phyloP scores from a whole-genome alignment of 371 early-diverging fungal genomes.

The Choanephora cucurbitarum region DNA sequence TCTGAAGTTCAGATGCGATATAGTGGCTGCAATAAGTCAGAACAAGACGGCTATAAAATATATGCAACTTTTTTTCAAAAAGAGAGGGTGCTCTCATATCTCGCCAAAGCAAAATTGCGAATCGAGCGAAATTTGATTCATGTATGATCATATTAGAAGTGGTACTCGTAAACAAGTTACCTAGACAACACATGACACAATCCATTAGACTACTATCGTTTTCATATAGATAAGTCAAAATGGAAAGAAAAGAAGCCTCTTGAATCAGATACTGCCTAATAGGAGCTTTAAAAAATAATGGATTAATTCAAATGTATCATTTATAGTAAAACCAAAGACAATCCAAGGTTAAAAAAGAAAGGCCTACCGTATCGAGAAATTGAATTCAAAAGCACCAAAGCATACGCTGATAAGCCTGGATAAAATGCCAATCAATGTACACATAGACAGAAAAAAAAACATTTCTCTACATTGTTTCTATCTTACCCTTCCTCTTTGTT shows the following conservation, averaged over 20 bases:
- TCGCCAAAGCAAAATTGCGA: slow-evolving; percentile 37
- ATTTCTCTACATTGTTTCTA: too few species aligned
- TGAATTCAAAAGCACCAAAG: slow-evolving; percentile 34
- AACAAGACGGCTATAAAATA: slow-evolving; percentile 40
- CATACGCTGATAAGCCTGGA: slow-evolving; percentile 38
- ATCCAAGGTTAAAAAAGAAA: not conserved
- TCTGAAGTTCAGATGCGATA: slow-evolving; percentile 1
- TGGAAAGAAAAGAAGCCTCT: slow-evolving; percentile 35
- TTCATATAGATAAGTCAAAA: slow-evolving; percentile 40
- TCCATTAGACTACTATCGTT: slow-evolving; percentile 31
- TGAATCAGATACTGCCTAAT: slow-evolving; percentile 36
- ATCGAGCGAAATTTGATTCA: slow-evolving; percentile 22
- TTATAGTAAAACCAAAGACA: too few species aligned
- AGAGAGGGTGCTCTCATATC: slow-evolving; percentile 15
- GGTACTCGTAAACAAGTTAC: slow-evolving; percentile 23
- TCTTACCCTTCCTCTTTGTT: not conserved
- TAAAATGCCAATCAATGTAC: too few species aligned
- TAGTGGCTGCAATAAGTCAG: slow-evolving; percentile 32
- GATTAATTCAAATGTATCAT: not conserved
- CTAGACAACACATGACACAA: slow-evolving; percentile 38
- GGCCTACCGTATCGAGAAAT: slow-evolving; percentile 37
- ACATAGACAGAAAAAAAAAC: too few species aligned
- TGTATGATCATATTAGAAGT: slow-evolving; percentile 14
- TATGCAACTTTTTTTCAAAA: slow-evolving; percentile 25
- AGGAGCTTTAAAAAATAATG: slow-evolving; percentile 19